Base-by-base conservation (phyloP, 345 rosid genomes). In the Acer campestre region DNA sequence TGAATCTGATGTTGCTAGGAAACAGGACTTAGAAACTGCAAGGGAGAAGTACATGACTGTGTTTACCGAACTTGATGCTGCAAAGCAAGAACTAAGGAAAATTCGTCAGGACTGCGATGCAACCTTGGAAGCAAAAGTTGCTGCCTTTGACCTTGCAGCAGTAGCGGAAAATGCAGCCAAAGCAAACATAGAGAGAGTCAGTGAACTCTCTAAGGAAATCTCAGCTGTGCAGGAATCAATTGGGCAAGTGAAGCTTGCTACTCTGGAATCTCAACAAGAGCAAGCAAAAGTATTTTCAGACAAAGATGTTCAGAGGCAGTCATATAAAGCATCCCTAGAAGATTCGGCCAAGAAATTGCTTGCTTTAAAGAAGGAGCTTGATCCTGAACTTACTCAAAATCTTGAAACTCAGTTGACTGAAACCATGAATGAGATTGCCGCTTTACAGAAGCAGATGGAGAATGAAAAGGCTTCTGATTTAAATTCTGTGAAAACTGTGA, bases 201-300 rank as follows among this genome's bases (percentile, higher is more conserved):
- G 88, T 53, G 89, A 91, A 76, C 89, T 95, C 49, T 89, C 91
- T 2, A 90, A 78, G 81, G 99, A 93, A 76, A 93, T 95, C n/a
- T 82, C 92, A 42, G 80, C 83, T 35, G 79, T 91, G 27, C 93
- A 93, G 80, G 96, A 92, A 79, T 85, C 97, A 4, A 89, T 93
- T 61, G 93, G 90, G 55, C 91, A 93, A 84, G 94, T 88, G n/a
- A 95, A 90, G 88, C 89, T 88, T 80, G 95, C 92, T 14, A 85
- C 89, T 73, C 77, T 94, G 64, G 85, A 93, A 83, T 79, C 89
- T 0, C 89, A 84, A 13, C 91, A 92, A 84, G 94, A 90, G 83
- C 95, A 90, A 40, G 85, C 87, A 25, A 87, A 87, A 84, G 88
- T 93, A 56, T 91, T 89, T 80, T 61, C 93, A 3, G 94, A 84